Evolutionary conservation across 306 rosid genomes (phyloP).

Genomic region (Castanospermum australe): DNA sequence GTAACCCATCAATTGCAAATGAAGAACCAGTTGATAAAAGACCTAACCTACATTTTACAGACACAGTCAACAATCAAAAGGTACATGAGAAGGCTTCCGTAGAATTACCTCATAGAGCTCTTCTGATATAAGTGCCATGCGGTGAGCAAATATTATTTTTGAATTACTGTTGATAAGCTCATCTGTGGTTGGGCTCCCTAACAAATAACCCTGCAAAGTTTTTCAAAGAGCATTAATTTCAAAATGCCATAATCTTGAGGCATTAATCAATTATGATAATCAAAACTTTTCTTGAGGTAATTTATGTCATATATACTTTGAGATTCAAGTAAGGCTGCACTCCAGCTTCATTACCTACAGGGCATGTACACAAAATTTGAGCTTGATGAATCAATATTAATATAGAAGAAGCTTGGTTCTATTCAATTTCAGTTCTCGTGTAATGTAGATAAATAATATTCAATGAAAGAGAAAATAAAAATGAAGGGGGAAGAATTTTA

Average conservation of each 20-base stretch:
- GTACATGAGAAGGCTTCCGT: neutral
- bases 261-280: neutral
- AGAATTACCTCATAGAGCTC: conserved; percentile 25
- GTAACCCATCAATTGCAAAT: neutral
- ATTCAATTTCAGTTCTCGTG: neutral
- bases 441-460: neutral
- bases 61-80: too few relatives aligned
- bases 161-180: neutral
- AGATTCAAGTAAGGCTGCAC: conserved; percentile 19
- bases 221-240: neutral
- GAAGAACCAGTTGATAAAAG: neutral
- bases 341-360: conserved; percentile 18
- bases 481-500: neutral
- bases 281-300: neutral
- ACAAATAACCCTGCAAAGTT: conserved; percentile 15
- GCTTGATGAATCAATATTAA: neutral
- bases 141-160: conserved; percentile 13
- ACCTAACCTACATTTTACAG: too few relatives aligned
- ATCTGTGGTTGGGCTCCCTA: conserved; percentile 20
- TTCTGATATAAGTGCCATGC: conserved; percentile 29
- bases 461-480: neutral
- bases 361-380: neutral
- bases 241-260: neutral
- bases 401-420: neutral
- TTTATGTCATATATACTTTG: neutral